A percentile compares a stretch with the other conserved stretches of the same genome.
These are phyloP conservation scores for Thielaviopsis euricoi DNA, from an alignment of 2,329 filamentous ascomycete genomes.

Conservation along the genomic window DNA sequence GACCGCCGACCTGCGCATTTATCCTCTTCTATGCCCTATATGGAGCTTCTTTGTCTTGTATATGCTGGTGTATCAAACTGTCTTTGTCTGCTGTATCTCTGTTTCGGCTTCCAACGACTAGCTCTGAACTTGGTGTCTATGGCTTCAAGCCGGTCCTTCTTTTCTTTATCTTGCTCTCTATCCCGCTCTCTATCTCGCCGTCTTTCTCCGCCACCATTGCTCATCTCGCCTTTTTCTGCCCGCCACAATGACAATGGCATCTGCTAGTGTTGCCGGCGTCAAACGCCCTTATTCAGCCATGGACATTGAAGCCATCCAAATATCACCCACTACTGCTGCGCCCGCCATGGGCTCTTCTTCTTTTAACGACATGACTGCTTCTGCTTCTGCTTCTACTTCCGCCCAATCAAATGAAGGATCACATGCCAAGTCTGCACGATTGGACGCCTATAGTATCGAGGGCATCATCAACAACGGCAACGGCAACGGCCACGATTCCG, in stretches of 20 bases:
- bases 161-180: background rate
- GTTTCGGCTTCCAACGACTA: background rate
- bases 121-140: background rate
- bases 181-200: background rate
- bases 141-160: background rate
- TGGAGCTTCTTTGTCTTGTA: no score
- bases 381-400: background rate
- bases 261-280: slow-evolving; percentile 26
- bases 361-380: background rate
- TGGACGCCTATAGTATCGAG: background rate
- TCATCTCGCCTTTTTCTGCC: background rate
- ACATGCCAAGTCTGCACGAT: slow-evolving; percentile 9
- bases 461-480: slow-evolving; percentile 13
- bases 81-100: background rate
- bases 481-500: background rate
- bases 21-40: no score
- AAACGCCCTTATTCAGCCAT: slow-evolving; percentile 24
- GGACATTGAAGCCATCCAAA: slow-evolving; percentile 17
- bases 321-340: slow-evolving; percentile 10
- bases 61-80: background rate
- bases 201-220: background rate
- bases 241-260: slow-evolving; percentile 14
- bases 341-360: background rate
- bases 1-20: no score
- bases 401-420: background rate